A percentile compares a stretch with the other conserved stretches of the same genome.
phyloP scores from a whole-genome alignment of 2,329 filamentous ascomycete species.

The Aspergillus flavus region DNA sequence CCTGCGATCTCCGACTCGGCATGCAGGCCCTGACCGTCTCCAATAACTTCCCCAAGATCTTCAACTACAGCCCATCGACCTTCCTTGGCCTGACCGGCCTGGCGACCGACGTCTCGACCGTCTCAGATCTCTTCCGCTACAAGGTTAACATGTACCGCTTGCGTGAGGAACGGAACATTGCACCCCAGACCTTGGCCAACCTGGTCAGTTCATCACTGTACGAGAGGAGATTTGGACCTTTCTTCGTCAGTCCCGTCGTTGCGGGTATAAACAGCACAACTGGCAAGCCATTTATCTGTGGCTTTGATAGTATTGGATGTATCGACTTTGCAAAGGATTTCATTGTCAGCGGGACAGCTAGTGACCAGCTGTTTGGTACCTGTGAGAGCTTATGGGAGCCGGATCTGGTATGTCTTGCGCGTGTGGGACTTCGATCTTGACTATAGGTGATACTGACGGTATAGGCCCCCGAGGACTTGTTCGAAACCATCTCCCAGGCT shows the following conservation, averaged over 20 bases:
- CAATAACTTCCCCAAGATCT: conserved; percentile 99
- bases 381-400: conserved; percentile 98
- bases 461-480: conserved; percentile 87
- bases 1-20: conserved; percentile 96
- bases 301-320: conserved; percentile 98
- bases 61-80: conserved; percentile 86
- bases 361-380: conserved; percentile 97
- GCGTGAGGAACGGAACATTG: conserved; percentile 95
- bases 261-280: conserved; percentile 94
- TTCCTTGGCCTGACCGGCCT: conserved; percentile 96
- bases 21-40: conserved; percentile 95
- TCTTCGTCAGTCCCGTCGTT: conserved; percentile 92
- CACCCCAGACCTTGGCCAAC: conserved; percentile 93
- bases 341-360: conserved; percentile 94
- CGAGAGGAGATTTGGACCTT: conserved; percentile 93
- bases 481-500: conserved; percentile 97
- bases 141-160: conserved; percentile 99
- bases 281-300: conserved; percentile 95
- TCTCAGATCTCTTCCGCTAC: conserved; percentile 97
- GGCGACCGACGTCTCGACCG: conserved; percentile 91
- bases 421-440: not conserved
- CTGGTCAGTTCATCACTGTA: conserved; percentile 89
- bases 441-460: not conserved
- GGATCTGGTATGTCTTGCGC: conserved; percentile 70
- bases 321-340: conserved; percentile 99